phyloP scores from a whole-genome alignment of 148 eudicot genomes.

The Diospyros lotus region DNA sequence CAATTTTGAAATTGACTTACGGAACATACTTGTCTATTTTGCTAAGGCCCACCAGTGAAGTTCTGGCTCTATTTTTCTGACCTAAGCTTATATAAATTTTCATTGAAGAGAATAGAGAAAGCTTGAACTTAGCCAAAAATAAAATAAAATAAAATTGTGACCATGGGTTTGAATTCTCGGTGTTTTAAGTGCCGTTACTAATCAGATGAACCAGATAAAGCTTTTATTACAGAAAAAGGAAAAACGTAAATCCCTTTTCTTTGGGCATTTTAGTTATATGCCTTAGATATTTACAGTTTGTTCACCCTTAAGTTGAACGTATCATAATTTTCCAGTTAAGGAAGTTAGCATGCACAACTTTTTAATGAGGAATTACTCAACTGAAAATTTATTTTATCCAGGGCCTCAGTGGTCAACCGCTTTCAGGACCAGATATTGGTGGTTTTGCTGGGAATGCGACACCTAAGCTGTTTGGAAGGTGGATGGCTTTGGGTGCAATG shows the following conservation, averaged over 20 bases:
- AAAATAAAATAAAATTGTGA: neutral
- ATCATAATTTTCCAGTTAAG: neutral
- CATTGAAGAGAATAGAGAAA: neutral
- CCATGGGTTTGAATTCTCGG: neutral
- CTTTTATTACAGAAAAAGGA: neutral
- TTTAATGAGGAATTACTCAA: neutral
- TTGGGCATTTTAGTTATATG: neutral
- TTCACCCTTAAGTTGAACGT: neutral
- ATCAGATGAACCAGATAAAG: too few species aligned
- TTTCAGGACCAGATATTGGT: conserved; percentile 98
- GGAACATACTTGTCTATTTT: too few species aligned
- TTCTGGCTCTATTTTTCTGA: too few species aligned
- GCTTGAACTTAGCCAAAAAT: neutral
- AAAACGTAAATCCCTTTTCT: neutral
- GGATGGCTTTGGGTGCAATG: conserved; percentile 96
- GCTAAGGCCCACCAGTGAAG: too few species aligned
- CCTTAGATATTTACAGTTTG: neutral
- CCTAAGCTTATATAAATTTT: neutral
- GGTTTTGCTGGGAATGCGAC: conserved; percentile 99
- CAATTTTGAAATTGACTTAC: too few species aligned
- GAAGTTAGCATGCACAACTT: neutral
- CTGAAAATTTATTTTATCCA: conserved; percentile 22
- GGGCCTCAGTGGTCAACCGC: conserved; percentile 98
- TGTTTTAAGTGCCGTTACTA: neutral
- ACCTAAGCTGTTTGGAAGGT: conserved; percentile 91